Base-by-base conservation (phyloP, 208 protist genomes). In the Novymonas esmeraldas region DNA sequence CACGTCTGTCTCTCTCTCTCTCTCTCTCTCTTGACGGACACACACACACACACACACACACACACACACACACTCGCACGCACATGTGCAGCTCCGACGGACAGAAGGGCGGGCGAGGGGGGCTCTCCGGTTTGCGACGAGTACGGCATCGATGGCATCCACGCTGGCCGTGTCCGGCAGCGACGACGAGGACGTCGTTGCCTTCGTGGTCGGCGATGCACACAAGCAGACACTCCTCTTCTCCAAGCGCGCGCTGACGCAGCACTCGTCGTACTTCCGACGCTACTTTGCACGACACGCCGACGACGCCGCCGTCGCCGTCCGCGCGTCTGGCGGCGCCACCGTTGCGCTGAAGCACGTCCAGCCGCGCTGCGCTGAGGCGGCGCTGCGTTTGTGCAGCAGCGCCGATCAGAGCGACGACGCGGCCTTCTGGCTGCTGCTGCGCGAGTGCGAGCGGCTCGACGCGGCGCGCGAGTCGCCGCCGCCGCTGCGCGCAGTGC, bases 371-470 rank as follows among this genome's bases (percentile, higher is more conserved):
- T 45, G 56, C 1, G 70, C 70, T 31, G 71, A 82, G 68, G 77
- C 77, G 2, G 70, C 58, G 20, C 62, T 82, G 49, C 69, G 60
- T 16, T 29, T 74, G 33, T 74, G 69, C 24, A 45, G 64, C 52
- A 73, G 64, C 18, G 16, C 24, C 14, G 24, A 59, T 26, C 57
- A 74, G 34, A 16, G 39, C 29, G 77, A 82, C 48, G 71, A 74
- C 51, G 33, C 44, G 13, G 20, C 56, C 26, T 78, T 75, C 68
- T 68, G 58, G 62, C 18, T 6, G 18, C 50, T 82, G 57, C 36
- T 63, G 34, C 33, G 16, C 38, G 28, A 36, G 33, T 68, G 60
- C 14, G 16, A 36, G 13, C 16, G 28, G 14, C 41, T 46, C 22
- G n/a, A 22, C 28, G 33, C 11, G 16, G 4, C 60, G 14, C 20